phyloP scores from a whole-genome alignment of 2,329 filamentous ascomycete genomes.

The Pseudogymnoascus sp. region DNA sequence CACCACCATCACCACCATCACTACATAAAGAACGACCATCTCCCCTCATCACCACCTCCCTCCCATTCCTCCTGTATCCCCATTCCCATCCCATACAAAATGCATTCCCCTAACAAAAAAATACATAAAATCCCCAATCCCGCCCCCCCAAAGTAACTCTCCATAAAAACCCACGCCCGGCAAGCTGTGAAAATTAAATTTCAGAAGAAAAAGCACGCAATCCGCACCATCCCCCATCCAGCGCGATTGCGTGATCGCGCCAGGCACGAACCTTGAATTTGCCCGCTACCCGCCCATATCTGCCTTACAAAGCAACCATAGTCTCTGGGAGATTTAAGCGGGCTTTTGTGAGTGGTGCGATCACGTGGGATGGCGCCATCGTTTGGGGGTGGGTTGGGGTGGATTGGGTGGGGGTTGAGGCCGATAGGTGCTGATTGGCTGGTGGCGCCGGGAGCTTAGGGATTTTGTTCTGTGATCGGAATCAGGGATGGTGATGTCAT shows the following conservation, averaged over 20 bases:
- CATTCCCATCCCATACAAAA: neutral
- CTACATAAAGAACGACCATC: neutral
- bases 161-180: neutral
- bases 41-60: neutral
- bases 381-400: neutral
- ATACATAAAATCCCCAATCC: neutral
- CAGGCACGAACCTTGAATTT: slow-evolving; percentile 5
- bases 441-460: neutral
- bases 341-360: neutral
- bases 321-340: neutral
- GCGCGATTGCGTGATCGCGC: neutral
- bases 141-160: neutral
- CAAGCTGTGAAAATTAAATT: neutral
- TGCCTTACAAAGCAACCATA: neutral
- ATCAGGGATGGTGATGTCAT: neutral
- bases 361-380: neutral
- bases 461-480: slow-evolving; percentile 3
- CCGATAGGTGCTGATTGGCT: neutral
- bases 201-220: slow-evolving; percentile 1
- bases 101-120: neutral
- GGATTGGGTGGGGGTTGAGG: neutral
- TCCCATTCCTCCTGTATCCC: neutral
- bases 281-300: neutral
- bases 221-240: neutral
- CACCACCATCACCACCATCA: neutral